Conservation (phyloP, 441 rosid genomes). For the Gossypium lobatum region DNA sequence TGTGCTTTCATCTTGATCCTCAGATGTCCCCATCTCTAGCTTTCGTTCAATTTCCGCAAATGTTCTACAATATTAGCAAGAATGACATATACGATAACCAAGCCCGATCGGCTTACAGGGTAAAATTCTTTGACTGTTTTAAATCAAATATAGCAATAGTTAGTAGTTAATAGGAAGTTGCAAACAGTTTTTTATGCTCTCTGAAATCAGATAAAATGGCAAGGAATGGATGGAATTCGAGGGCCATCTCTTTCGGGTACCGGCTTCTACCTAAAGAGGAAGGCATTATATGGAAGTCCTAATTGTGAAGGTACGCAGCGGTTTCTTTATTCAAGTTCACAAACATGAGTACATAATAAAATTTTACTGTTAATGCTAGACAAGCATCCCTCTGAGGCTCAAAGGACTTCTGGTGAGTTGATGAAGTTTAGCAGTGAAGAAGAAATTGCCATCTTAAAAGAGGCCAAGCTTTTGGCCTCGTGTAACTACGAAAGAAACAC, state of each 20-base stretch:
- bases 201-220: slow-evolving; percentile 1
- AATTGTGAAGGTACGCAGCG: not conserved
- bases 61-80: not conserved
- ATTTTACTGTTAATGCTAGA: not conserved
- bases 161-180: not conserved
- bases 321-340: too few species aligned
- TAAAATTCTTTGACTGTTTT: not conserved
- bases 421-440: not conserved
- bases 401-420: not conserved
- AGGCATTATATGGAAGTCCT: slow-evolving; percentile 13
- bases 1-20: not conserved
- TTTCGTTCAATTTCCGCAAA: slow-evolving; percentile 22
- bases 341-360: not conserved
- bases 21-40: slow-evolving; percentile 11
- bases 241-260: slow-evolving; percentile 31
- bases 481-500: slow-evolving; percentile 31
- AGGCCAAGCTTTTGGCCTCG: slow-evolving; percentile 16
- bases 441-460: not conserved
- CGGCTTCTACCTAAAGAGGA: slow-evolving; percentile 31
- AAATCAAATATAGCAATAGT: not conserved
- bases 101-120: not conserved
- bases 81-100: not conserved
- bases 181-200: not conserved
- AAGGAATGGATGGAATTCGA: slow-evolving; percentile 32
- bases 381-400: slow-evolving; percentile 4